Base-by-base conservation (phyloP, 2,329 filamentous ascomycete species). In the Hirsutella thompsonii region DNA sequence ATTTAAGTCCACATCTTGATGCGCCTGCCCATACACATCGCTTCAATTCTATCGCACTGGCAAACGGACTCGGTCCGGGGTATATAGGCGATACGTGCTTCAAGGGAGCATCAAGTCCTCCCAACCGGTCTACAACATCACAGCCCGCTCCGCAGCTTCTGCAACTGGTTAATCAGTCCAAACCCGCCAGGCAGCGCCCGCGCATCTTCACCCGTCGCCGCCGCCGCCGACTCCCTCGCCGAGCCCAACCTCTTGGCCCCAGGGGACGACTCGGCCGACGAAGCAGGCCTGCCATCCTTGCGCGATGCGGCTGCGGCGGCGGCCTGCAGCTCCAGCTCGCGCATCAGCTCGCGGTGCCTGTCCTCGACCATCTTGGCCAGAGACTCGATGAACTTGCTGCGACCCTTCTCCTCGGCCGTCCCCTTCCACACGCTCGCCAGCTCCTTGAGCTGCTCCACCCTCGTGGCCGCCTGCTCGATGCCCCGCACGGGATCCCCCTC, bases 331-430 rank as follows among this genome's bases (percentile, higher is more conserved):
- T 76, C 72, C 49, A 67, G 58, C 51, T 76, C 74, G 47, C 61
- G 63, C 50, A 75, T 52, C 42, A 78, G 52, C 43, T 74, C 71
- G 48, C 64, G 63, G 47, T 73, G 73, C 43, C 68, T 68, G 48
- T 95, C 90, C 55, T 95, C 88, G 2, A 94, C 85, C 61, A 86
- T 72, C 65, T 79, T 87, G 28, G 79, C 78, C 51, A 98, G 59
- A 39, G 74, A 72, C 48, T 96, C 90, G 16, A 98, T 80, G 56
- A 95, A 88, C 53, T 77, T 83, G 9, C 66, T 65, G 40, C 92
- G 70, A 5, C 87, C 86, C 62, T 85, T 93, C 59, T 96, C 92
- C 63, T 98, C 92, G 0, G 85, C 83, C 2, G 92, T 95, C n/a
- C 88, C 88, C 57, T 83, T 90, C 89, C 92, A 98, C 19, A 98